Evolutionary conservation across 2,329 filamentous ascomycete genomes (phyloP).

Genomic region (Pezicula radicicola): DNA sequence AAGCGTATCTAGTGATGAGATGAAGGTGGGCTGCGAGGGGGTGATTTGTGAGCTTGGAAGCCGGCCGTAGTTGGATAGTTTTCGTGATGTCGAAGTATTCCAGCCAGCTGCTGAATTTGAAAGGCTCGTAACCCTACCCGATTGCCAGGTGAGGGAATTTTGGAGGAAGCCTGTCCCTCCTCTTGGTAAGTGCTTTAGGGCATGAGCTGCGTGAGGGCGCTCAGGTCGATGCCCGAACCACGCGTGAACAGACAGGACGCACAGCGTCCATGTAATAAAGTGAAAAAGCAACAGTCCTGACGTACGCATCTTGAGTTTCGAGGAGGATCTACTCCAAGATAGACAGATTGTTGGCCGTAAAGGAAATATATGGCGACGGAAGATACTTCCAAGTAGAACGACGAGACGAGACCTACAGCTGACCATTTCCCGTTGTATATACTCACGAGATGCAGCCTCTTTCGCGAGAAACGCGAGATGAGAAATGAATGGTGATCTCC

Average conservation of each 20-base stretch:
- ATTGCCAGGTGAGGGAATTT: slow-evolving; percentile 2
- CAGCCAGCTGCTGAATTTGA: background rate
- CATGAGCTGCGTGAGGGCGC: background rate
- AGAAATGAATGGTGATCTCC: background rate
- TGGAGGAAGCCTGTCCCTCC: background rate
- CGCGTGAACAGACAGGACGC: slow-evolving; percentile 3
- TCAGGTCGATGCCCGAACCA: slow-evolving; percentile 5
- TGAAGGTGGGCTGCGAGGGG: slow-evolving; percentile 3
- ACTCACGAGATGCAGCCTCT: background rate
- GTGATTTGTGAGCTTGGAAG: slow-evolving; percentile 9
- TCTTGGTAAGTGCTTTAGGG: background rate
- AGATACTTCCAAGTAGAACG: background rate
- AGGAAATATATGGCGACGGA: background rate
- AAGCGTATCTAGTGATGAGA: slow-evolving; percentile 13
- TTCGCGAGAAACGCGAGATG: background rate
- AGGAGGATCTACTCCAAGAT: background rate
- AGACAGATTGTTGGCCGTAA: background rate
- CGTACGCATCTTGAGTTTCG: slow-evolving; percentile 1
- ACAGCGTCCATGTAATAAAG: slow-evolving; percentile 7
- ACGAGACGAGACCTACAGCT: background rate
- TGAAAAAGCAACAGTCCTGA: background rate
- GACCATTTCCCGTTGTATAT: background rate
- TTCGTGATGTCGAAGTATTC: background rate
- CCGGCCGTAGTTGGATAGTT: background rate
- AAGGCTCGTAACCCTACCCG: background rate